Conservation (phyloP, 2,329 filamentous ascomycete genomes). For the Sphaerostilbella broomeana region DNA sequence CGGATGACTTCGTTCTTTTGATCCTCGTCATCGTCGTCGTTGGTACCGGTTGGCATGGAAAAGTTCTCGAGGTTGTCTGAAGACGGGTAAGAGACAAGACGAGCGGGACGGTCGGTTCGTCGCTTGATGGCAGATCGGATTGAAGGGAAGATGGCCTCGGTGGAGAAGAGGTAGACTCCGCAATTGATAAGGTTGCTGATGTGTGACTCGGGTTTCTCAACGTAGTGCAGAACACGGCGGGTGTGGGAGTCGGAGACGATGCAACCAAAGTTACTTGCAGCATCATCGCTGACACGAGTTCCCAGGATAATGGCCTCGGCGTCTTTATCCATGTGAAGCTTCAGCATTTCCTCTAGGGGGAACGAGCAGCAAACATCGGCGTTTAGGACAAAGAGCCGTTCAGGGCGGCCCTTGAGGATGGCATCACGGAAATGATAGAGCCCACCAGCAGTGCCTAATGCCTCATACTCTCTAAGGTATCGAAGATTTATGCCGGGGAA, state of each 20-base stretch:
- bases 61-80: constrained; percentile 81
- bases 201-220: constrained; percentile 93
- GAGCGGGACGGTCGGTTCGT: constrained; percentile 74
- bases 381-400: constrained; percentile 95
- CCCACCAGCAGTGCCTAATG: constrained; percentile 88
- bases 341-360: constrained; percentile 91
- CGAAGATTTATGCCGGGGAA: constrained; percentile 82
- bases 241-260: constrained; percentile 93
- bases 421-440: constrained; percentile 99
- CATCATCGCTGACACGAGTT: constrained; percentile 83
- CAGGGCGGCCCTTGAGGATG: constrained; percentile 90
- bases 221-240: constrained; percentile 94
- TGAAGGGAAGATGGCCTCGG: constrained; percentile 92
- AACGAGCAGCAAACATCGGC: constrained; percentile 99
- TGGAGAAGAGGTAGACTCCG: constrained; percentile 94
- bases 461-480: constrained; percentile 96
- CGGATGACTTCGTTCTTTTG: constrained; percentile 82
- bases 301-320: constrained; percentile 95
- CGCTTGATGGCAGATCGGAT: constrained; percentile 94
- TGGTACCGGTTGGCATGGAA: constrained; percentile 35
- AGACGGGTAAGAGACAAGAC: constrained; percentile 89
- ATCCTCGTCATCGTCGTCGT: constrained; percentile 36
- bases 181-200: constrained; percentile 99
- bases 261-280: constrained; percentile 94
- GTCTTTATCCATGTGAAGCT: constrained; percentile 87